Conservation (phyloP, 495 filamentous ascomycete species). For the Rusavskia elegans region DNA sequence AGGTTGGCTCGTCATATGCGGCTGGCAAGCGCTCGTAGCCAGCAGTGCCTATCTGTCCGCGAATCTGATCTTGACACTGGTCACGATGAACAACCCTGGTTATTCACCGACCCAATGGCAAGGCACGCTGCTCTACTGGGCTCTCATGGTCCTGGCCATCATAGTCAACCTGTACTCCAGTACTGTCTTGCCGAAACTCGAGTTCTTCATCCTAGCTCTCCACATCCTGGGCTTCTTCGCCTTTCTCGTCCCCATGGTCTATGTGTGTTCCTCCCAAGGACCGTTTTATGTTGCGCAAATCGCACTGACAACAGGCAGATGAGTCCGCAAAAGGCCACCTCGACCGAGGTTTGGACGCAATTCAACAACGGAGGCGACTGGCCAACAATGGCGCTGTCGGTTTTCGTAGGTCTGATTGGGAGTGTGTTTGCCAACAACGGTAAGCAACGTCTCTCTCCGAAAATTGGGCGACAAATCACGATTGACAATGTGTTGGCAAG, state of each 20-base stretch:
- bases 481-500: slow-evolving; percentile 2
- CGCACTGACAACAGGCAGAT: neutral
- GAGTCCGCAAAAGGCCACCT: slow-evolving; percentile 7
- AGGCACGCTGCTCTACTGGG: slow-evolving; percentile 30
- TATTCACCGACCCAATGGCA: slow-evolving; percentile 31
- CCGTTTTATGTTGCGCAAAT: neutral
- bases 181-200: slow-evolving; percentile 21
- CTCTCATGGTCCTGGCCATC: slow-evolving; percentile 22
- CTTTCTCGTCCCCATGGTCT: slow-evolving; percentile 28
- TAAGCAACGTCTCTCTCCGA: neutral
- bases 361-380: slow-evolving; percentile 32
- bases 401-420: slow-evolving; percentile 27
- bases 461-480: neutral
- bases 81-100: slow-evolving; percentile 22
- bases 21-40: slow-evolving; percentile 21
- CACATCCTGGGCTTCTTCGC: slow-evolving; percentile 27
- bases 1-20: slow-evolving; percentile 21
- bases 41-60: slow-evolving; percentile 19
- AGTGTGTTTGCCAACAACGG: slow-evolving; percentile 26
- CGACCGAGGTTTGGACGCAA: slow-evolving; percentile 16
- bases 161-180: slow-evolving; percentile 27
- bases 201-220: slow-evolving; percentile 20
- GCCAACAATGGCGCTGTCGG: slow-evolving; percentile 24
- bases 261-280: slow-evolving; percentile 10
- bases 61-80: slow-evolving; percentile 27